phyloP scores from a whole-genome alignment of 495 filamentous ascomycete species.

The Penicillium ucsense region DNA sequence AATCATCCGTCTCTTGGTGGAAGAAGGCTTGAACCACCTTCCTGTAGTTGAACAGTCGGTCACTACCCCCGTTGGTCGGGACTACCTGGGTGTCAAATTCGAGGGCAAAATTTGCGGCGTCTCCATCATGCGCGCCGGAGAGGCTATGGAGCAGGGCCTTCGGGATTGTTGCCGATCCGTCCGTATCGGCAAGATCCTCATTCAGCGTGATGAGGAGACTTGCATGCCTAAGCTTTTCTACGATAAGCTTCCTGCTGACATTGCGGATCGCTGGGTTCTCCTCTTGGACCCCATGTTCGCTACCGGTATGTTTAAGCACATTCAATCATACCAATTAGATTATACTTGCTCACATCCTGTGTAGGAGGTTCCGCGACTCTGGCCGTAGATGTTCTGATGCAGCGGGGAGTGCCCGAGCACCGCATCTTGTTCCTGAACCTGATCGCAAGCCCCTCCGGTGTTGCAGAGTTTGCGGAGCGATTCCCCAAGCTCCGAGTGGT shows the following conservation, averaged over 20 bases:
- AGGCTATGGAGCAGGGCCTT: slow-evolving; percentile 96
- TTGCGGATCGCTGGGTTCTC: slow-evolving; percentile 83
- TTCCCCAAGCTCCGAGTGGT: slow-evolving; percentile 91
- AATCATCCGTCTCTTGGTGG: slow-evolving; percentile 95
- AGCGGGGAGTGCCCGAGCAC: slow-evolving; percentile 85
- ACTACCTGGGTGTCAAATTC: slow-evolving; percentile 88
- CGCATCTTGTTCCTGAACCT: slow-evolving; percentile 92
- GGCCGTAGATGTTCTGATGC: slow-evolving; percentile 85
- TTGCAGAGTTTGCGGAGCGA: slow-evolving; percentile 77
- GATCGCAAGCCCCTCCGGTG: slow-evolving; percentile 89
- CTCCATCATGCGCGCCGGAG: slow-evolving; percentile 94
- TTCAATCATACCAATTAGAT: not conserved
- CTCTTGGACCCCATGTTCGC: slow-evolving; percentile 99
- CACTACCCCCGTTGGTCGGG: slow-evolving; percentile 79
- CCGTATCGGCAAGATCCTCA: slow-evolving; percentile 94
- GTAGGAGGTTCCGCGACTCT: slow-evolving; percentile 90
- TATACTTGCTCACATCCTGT: slow-evolving; percentile 3
- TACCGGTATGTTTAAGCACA: slow-evolving; percentile 54
- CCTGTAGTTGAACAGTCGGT: slow-evolving; percentile 80
- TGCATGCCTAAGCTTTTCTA: slow-evolving; percentile 87
- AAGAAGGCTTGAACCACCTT: slow-evolving; percentile 94
- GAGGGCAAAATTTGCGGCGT: slow-evolving; percentile 98
- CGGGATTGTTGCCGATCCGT: slow-evolving; percentile 95
- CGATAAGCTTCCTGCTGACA: slow-evolving; percentile 92
- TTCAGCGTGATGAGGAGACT: slow-evolving; percentile 95